Evolutionary conservation across 306 rosid genomes (phyloP).

Genomic region (Urtica urens): DNA sequence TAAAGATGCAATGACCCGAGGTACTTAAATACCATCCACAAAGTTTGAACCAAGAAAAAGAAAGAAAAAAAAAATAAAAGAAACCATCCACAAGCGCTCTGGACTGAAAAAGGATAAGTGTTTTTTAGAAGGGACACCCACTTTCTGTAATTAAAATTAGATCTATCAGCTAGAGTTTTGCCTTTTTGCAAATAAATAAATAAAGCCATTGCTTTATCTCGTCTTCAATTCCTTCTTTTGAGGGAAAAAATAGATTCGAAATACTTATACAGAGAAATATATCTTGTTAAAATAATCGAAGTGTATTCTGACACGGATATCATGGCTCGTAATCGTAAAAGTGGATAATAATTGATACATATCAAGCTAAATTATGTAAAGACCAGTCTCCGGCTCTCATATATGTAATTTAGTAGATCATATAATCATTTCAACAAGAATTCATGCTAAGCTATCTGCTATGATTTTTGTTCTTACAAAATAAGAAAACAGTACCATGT

Average conservation of each 20-base stretch:
- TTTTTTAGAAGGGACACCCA: constrained; percentile 45
- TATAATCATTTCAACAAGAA: neutral
- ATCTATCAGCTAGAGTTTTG: constrained; percentile 10
- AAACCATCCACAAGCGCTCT: constrained; percentile 16
- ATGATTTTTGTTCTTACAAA: neutral
- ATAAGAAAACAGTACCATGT: neutral
- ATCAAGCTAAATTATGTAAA: neutral
- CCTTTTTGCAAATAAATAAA: neutral
- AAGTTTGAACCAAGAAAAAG: too few species aligned
- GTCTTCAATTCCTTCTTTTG: constrained; percentile 46
- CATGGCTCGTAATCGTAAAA: constrained; percentile 12
- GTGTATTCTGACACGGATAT: constrained; percentile 31
- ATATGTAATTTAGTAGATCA: neutral
- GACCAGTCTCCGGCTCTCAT: neutral
- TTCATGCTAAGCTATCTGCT: neutral
- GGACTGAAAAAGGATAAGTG: constrained; percentile 24
- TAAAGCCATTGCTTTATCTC: constrained; percentile 28
- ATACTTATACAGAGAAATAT: constrained; percentile 15
- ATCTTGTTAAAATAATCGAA: constrained; percentile 11
- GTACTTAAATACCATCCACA: constrained; percentile 23
- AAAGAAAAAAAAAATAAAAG: too few species aligned
- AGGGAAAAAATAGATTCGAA: constrained; percentile 47
- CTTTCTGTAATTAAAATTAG: constrained; percentile 32
- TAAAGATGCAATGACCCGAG: constrained; percentile 25
- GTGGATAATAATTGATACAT: neutral